Percentiles rank a stretch among this genome's conserved stretches.
These are phyloP conservation scores for Talaromyces adpressus DNA, from an alignment of 495 filamentous ascomycete species.

Conservation along the genomic window DNA sequence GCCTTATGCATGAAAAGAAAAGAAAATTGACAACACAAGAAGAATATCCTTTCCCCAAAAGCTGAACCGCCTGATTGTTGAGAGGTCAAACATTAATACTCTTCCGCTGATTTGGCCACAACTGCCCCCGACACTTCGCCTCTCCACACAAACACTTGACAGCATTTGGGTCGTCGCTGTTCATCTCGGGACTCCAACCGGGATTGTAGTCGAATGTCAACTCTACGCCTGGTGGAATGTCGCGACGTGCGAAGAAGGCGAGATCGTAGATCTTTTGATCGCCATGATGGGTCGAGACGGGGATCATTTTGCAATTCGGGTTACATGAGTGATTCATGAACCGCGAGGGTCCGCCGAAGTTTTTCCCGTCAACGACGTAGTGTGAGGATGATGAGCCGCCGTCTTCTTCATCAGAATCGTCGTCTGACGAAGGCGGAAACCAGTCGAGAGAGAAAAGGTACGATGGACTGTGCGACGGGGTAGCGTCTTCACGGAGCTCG, in stretches of 20 bases:
- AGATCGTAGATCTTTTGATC: slow-evolving; percentile 77
- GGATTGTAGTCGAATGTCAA: slow-evolving; percentile 81
- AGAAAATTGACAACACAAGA: not conserved
- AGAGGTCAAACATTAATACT: slow-evolving; percentile 12
- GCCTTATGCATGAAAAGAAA: not conserved
- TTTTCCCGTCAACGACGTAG: slow-evolving; percentile 54
- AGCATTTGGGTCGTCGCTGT: slow-evolving; percentile 43
- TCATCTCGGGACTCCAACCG: slow-evolving; percentile 38
- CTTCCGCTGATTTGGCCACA: slow-evolving; percentile 51
- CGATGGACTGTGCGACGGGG: slow-evolving; percentile 30
- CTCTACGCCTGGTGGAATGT: slow-evolving; percentile 64
- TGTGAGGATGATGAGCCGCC: slow-evolving; percentile 5
- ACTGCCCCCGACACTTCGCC: slow-evolving; percentile 55
- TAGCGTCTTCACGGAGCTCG: slow-evolving; percentile 50
- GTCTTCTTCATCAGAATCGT: slow-evolving; percentile 9
- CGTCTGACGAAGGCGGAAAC: slow-evolving; percentile 41
- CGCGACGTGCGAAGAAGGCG: slow-evolving; percentile 71
- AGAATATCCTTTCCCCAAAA: not conserved
- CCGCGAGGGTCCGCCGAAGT: slow-evolving; percentile 48
- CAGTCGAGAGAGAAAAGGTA: slow-evolving; percentile 89
- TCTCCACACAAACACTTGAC: slow-evolving; percentile 64
- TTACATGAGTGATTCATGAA: slow-evolving; percentile 67
- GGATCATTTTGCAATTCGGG: slow-evolving; percentile 73
- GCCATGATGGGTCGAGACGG: slow-evolving; percentile 69
- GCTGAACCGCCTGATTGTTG: not conserved